Evolutionary conservation across 768 basidiomycete genomes (phyloP), one percentile per base, ranked within the genome.

Genomic region (Coprinopsis sp.): DNA sequence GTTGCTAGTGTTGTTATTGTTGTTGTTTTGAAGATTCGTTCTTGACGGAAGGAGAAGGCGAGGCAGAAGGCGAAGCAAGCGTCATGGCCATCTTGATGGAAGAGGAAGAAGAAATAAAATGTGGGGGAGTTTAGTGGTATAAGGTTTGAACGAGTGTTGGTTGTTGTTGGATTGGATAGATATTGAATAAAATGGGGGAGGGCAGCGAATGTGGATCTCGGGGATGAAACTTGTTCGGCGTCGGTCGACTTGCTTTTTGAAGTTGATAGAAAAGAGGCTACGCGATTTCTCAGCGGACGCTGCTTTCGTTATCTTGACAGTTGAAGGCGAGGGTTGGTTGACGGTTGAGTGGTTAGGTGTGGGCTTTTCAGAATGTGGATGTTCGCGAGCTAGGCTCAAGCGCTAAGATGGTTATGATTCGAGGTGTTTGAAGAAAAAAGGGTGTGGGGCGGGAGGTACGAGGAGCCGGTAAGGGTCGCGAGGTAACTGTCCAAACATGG

Each of bases 391-490:
- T 63, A 70, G 63, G 77, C 85, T 84, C 82, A 80, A 84, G 82
- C 82, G 80, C 5, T 10, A 39, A n/a, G n/a, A n/a, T n/a, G 23
- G 22, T 18, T 39, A 19, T 68, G 64, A 59, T 65, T 56, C 28
- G 39, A 28, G 41, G 60, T 65, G 60, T 62, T 67, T 65, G 64
- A 64, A 63, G n/a, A 57, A 55, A n/a, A 7, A 33, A 31, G 6
- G 22, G 47, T 53, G 55, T 51, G 59, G 56, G 55, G 54, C 52
- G 51, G 63, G 84, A 78, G 60, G 56, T 54, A n/a, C 66, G 66
- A 74, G 85, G 77, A 70, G 82, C 84, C 86, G 85, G 76, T 82
- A 90, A 91, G 89, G 88, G 88, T 91, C 87, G 87, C 87, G 87
- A 91, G 88, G 46, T 47, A 78, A 79, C 84, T 88, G 59, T 31